Base-by-base conservation (phyloP, 2,329 filamentous ascomycete genomes). In the Phaeoacremonium minimum region DNA sequence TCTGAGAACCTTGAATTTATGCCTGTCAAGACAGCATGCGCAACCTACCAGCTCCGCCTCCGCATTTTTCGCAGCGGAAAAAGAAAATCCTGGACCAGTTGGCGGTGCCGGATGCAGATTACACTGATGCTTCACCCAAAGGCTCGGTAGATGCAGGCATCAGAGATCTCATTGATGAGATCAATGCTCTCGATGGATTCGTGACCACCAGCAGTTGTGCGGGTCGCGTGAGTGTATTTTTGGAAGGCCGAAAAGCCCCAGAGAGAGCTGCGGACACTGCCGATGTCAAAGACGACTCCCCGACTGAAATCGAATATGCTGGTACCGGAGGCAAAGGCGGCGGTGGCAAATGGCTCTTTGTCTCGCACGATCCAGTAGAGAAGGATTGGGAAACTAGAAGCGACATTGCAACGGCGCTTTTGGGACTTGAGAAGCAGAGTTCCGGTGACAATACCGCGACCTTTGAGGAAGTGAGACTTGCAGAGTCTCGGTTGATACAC, bases 151-250 rank as follows among this genome's bases (percentile, higher is more conserved):
- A 97, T 57, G 76, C 67, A 32, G 84, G 80, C 1, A 89, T 97
- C 46, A 75, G 83, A 32, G 72, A 81, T 15, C 67, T 96, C 36
- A 89, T 97, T 42, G 71, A 74, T 34, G 79, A 85, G 47, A 83
- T 97, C 56, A 97, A 97, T 60, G 57, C 51, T 2, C 55, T 83
- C 6, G 74, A 81, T 2, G 88, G 87, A 2, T 75, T 90, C 28
- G 88, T 94, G 20, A 96, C 91, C 2, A 96, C 90, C 4, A 95
- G 89, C 62, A 95, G 89, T 60, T 97, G 91, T 57, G 86, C 88
- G 3, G 91, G 91, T 1, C 73, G 91, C 35, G 77, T 94, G 32
- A 90, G 85, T 46, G 85, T 96, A 4, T 97, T 94, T 53, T 67
- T 94, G 1, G 91, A 96, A 63, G 90, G 90, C 1, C 67, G 66